Evolutionary conservation across 768 basidiomycete species (phyloP), one percentile per base, ranked within the genome.

Genomic region (Russula ochroleuca): DNA sequence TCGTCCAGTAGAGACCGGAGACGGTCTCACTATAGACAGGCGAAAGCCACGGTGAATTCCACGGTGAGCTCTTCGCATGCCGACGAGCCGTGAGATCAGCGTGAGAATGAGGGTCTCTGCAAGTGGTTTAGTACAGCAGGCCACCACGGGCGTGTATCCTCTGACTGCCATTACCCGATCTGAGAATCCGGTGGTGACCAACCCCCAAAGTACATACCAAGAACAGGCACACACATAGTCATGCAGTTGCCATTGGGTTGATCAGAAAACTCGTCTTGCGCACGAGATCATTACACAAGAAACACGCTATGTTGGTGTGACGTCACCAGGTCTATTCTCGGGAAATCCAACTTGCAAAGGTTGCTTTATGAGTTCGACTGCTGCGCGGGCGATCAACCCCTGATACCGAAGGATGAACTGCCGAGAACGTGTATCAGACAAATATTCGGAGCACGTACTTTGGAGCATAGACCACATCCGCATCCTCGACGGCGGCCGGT

Each of bases 381-480:
- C 55, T 23, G 45, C 49, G 41, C 56, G 45, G 49, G 56, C 37
- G 62, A 63, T 63, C 43, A 52, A 17, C 14, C 41, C 5, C n/a
- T 57, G 33, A n/a, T 14, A 48, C 61, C 55, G 55, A 49, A 31
- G 15, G 37, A 45, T 19, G 25, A 23, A 25, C 50, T 62, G 54
- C 61, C 62, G 53, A 64, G 37, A 23, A 47, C 58, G 52, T 59
- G 63, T 17, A 64, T 64, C 63, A 64, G 63, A 59, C 63, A 61
- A 64, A 64, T 64, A 28, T 40, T 59, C 33, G 33, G 40, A 57
- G 57, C 59, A 64, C 57, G 57, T 63, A 63, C 51, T 48, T 31
- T 23, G 33, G 21, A 14, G 41, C 17, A 25, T 28, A 33, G 45
- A 23, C 28, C 3, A 33, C 19, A 28, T 31, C 23, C 37, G 28